Base-by-base conservation (phyloP, 768 basidiomycete species). In the Leucocoprinus leucothites region DNA sequence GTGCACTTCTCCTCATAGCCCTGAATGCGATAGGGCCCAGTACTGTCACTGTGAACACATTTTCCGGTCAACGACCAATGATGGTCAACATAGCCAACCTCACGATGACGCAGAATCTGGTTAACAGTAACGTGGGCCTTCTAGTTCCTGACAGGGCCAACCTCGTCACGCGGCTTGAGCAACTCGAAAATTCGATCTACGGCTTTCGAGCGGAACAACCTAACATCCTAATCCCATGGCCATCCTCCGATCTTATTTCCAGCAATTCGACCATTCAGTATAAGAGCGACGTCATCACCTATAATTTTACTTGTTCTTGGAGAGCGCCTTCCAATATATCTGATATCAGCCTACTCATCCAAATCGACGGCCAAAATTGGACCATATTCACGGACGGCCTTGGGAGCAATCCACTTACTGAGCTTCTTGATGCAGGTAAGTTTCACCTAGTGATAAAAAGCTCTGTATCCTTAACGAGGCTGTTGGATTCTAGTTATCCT, bases 31-130 rank as follows among this genome's bases (percentile, higher is more conserved):
- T 43, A 8, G 48, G 36, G 11, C 54, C 54, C 4, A 48, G 46
- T 25, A 21, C 54, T 14, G 19, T 56, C 41, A 49, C 46, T 19
- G 28, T 50, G 9, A 35, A 47, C 54, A n/a, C 54, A 1, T 19
- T 56, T 9, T 9, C 40, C 2, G 16, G 22, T 9, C 28, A 38
- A n/a, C 16, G 40, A 8, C 34, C 35, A 3, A 31, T 48, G 8
- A 40, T 24, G 21, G 40, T 41, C 26, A 26, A 48, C 14, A 25
- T 56, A 2, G 55, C 55, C 3, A 56, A 56, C 28, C 48, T 56
- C 38, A 49, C 55, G 3, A 35, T 50, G 31, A 36, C 18, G 2
- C 16, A 3, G 21, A 51, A 38, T n/a, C 8, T 26, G 6, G 13
- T 34, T 8, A n/a, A 18, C 7, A 31, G 31, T 31, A n/a, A 28